Base-by-base conservation (phyloP, 306 rosid species). In the Lotus japonicus region DNA sequence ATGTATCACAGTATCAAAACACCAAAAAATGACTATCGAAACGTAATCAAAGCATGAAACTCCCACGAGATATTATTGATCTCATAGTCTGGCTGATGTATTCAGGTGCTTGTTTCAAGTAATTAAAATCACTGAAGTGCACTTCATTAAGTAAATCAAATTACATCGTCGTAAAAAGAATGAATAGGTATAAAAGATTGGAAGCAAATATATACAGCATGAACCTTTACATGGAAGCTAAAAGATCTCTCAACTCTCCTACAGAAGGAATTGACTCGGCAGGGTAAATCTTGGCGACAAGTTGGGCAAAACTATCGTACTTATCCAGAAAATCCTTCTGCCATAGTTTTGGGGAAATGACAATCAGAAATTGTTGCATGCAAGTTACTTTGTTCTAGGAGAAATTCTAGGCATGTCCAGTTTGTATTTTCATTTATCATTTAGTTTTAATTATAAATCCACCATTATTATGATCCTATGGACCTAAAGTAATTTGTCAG, bases 251-350 rank as follows among this genome's bases (percentile, higher is more conserved):
- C 90, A 90, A 81, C 71, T 90, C 97, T 38, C 51, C 21, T 6
- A 83, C 91, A 12, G 92, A 56, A 42, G 79, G 90, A 57, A 94
- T 70, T 6, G 48, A 69, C 82, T 94, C 97, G 0, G 84, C 35
- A 6, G 96, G 99, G 88, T 94, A 90, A 48, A 91, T 85, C 84
- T 85, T 94, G 71, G 86, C 83, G 12, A 84, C 89, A 36, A 94
- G 95, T 74, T 86, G 97, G 14, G 79, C 97, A 70, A 94, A 94
- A 57, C 84, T 86, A 33, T 87, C 96, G 63, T 88, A 94, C 79
- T 94, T 94, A 69, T 88, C 97, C 10, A 94, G 81, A 71, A 94
- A 94, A 56, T 94, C 99, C 79, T 90, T 94, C 99, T 94, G 96
- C 65, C 49, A 80, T 52, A 74, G 66, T 67, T 48, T 44, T 31